Evolutionary conservation across 1,284 basidiomycete genomes (phyloP).

Genomic region (Phenoliferia sp.): DNA sequence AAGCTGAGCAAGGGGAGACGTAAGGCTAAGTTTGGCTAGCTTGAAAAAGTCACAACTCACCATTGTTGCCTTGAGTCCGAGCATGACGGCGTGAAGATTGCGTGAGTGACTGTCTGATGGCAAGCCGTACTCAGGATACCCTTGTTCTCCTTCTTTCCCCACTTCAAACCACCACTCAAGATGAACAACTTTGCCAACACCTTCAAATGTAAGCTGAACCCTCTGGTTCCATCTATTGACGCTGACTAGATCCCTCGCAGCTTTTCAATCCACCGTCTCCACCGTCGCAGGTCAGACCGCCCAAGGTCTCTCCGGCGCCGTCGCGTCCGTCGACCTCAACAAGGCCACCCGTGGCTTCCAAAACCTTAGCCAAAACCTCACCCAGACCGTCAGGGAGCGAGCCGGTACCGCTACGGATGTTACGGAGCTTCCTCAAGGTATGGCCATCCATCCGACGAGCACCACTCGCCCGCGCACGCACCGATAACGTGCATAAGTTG

Average conservation of each 20-base stretch:
- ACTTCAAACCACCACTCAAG: background rate
- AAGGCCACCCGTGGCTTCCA: slow-evolving; percentile 26
- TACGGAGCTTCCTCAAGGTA: slow-evolving; percentile 86
- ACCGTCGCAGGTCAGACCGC: slow-evolving; percentile 19
- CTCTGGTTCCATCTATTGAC: background rate
- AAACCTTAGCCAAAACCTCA: slow-evolving; percentile 23
- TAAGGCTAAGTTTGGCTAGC: slow-evolving; percentile 6
- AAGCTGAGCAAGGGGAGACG: slow-evolving; percentile 5
- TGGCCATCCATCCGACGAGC: background rate
- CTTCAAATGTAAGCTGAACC: background rate
- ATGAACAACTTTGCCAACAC: background rate
- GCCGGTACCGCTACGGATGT: slow-evolving; percentile 87
- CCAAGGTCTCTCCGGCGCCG: slow-evolving; percentile 17
- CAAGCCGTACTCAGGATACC: background rate
- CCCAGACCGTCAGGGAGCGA: slow-evolving; percentile 57
- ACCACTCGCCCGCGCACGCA: too few relatives aligned
- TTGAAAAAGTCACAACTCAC: slow-evolving; percentile 56
- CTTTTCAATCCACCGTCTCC: background rate
- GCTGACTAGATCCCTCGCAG: slow-evolving; percentile 1
- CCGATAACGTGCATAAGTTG: too few relatives aligned
- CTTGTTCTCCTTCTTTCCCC: background rate
- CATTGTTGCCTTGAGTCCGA: slow-evolving; percentile 85
- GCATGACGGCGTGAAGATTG: slow-evolving; percentile 53
- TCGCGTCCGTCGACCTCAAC: slow-evolving; percentile 29
- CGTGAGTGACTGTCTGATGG: background rate